Conservation (phyloP, 371 early-diverging fungal genomes). For the Neoconidiobolus thromboides region DNA sequence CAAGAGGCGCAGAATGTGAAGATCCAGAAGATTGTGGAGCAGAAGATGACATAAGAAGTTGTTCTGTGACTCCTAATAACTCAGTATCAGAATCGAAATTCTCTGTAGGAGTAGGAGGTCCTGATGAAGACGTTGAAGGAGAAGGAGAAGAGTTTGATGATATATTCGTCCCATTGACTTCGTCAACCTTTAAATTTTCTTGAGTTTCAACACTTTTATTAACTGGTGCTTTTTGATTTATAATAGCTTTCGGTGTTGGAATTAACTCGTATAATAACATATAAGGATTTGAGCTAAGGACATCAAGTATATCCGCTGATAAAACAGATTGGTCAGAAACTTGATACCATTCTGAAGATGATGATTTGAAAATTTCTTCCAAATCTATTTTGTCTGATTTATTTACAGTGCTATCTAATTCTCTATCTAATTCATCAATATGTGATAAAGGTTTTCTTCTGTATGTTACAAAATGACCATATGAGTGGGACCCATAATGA, state of each 20-base stretch:
- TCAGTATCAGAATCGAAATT: neutral
- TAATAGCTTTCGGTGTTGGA: neutral
- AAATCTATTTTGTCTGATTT: conserved; percentile 16
- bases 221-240: neutral
- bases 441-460: conserved; percentile 32
- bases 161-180: neutral
- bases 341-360: conserved; percentile 47
- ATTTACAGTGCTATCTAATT: conserved; percentile 6
- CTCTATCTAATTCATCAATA: conserved; percentile 10
- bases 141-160: neutral
- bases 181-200: neutral
- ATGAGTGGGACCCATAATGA: conserved; percentile 77
- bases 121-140: conserved; percentile 2
- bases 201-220: neutral
- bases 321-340: conserved; percentile 82
- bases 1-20: no score
- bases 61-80: neutral
- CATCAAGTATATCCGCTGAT: conserved; percentile 45
- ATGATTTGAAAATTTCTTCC: conserved; percentile 22
- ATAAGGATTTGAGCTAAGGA: conserved; percentile 55
- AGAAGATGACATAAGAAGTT: no score
- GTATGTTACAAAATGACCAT: conserved; percentile 86
- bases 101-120: conserved; percentile 3
- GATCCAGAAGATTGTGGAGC: no score
- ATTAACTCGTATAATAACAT: conserved; percentile 76